A percentile compares a stretch with the other conserved stretches of the same genome.
Conservation (phyloP, 169 alveolate genomes). For the Plasmodium gonderi region DNA sequence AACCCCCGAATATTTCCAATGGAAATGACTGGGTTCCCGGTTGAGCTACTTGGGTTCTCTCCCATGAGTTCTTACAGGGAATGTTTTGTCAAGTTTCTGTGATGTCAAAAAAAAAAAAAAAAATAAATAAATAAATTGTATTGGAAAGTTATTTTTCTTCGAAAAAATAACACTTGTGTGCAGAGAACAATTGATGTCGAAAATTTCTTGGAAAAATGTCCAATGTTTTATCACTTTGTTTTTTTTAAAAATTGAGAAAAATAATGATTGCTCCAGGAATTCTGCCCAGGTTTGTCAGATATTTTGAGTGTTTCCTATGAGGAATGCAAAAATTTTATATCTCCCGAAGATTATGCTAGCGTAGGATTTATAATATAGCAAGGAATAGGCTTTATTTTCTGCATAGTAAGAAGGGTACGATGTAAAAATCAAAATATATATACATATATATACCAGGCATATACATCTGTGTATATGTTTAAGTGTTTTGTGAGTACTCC, state of each 20-base stretch:
- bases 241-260: background rate
- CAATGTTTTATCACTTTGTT: background rate
- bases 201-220: background rate
- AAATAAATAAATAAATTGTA: background rate
- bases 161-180: background rate
- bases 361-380: too few relatives aligned
- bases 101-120: background rate
- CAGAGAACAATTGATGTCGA: background rate
- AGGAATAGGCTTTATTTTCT: too few relatives aligned
- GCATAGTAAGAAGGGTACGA: too few relatives aligned
- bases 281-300: too few relatives aligned
- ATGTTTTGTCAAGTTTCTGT: background rate
- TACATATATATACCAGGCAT: too few relatives aligned
- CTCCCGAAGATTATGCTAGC: too few relatives aligned
- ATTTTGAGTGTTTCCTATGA: too few relatives aligned
- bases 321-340: too few relatives aligned
- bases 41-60: conserved; percentile 10
- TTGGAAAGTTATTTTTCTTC: background rate
- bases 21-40: conserved; percentile 44
- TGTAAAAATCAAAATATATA: too few relatives aligned
- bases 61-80: conserved; percentile 12
- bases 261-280: background rate
- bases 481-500: too few relatives aligned
- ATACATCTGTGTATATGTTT: too few relatives aligned
- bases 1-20: conserved; percentile 60